Conservation (phyloP, 164 flowering plant species). For the Saururus chinensis region DNA sequence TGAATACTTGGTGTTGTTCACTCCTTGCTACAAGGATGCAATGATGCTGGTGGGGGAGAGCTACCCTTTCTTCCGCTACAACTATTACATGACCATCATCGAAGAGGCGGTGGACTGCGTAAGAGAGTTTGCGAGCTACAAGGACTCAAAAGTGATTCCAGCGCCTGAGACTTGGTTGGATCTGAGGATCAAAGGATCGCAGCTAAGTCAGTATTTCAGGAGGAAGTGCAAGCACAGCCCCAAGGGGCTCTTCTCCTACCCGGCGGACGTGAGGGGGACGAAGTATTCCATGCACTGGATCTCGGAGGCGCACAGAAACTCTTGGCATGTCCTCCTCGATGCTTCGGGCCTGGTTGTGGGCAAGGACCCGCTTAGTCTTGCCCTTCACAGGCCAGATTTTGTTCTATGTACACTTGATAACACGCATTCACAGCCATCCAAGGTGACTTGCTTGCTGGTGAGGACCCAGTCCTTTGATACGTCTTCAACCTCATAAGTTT, state of each 20-base stretch:
- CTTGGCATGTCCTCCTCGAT: constrained; percentile 72
- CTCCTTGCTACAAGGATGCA: constrained; percentile 42
- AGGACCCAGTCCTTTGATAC: constrained; percentile 60
- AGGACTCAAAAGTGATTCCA: constrained; percentile 46
- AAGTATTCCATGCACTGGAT: constrained; percentile 76
- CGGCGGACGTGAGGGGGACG: constrained; percentile 46
- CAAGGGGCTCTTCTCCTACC: constrained; percentile 64
- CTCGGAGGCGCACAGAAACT: constrained; percentile 67
- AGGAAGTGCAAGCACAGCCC: constrained; percentile 57
- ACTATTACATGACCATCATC: constrained; percentile 16
- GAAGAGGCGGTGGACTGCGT: constrained; percentile 39
- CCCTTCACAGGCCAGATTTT: constrained; percentile 68
- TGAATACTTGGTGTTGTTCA: constrained; percentile 59
- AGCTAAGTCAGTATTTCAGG: constrained; percentile 57
- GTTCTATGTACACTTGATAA: constrained; percentile 55
- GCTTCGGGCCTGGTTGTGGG: constrained; percentile 47
- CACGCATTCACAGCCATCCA: constrained; percentile 48
- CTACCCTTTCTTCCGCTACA: constrained; percentile 51
- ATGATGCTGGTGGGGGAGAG: constrained; percentile 77
- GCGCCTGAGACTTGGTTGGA: constrained; percentile 71
- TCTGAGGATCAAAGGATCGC: constrained; percentile 20
- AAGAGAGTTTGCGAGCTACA: constrained; percentile 40
- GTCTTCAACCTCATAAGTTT: constrained; percentile 6
- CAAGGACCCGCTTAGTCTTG: constrained; percentile 40
- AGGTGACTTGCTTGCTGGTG: constrained; percentile 54